A percentile compares a stretch with the other conserved stretches of the same genome.
Conservation (phyloP, 2,329 filamentous ascomycete genomes). For the Fusarium decemcellulare region DNA sequence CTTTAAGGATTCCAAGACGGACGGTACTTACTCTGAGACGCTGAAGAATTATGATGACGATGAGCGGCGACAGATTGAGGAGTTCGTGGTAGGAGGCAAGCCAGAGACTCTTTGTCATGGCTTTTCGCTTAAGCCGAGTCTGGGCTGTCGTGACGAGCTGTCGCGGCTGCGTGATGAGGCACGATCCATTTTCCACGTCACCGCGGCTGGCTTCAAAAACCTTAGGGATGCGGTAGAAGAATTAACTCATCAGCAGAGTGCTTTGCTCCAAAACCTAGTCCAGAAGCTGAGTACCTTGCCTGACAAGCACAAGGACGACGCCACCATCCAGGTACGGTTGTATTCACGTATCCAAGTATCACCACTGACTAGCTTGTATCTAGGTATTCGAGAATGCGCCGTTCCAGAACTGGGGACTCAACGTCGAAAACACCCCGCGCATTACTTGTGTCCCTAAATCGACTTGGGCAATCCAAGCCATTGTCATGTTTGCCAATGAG, state of each 20-base stretch:
- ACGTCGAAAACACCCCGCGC: constrained; percentile 8
- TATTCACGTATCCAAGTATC: not conserved
- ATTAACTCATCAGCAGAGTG: too few species aligned
- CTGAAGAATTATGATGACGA: not conserved
- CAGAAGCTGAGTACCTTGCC: not conserved
- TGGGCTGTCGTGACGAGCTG: constrained; percentile 15
- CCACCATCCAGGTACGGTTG: not conserved
- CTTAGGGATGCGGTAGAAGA: too few species aligned
- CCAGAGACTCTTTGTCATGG: not conserved
- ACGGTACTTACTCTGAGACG: constrained; percentile 6
- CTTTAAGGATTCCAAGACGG: constrained; percentile 15
- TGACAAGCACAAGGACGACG: not conserved
- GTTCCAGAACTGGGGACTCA: constrained; percentile 28
- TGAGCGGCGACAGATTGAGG: not conserved
- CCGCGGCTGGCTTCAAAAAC: not conserved
- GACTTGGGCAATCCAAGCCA: constrained; percentile 1
- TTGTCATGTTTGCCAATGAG: constrained; percentile 8
- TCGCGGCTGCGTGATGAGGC: not conserved
- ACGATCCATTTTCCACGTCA: not conserved
- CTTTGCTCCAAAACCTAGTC: too few species aligned
- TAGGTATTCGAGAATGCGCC: constrained; percentile 1
- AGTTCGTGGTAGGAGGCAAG: constrained; percentile 10
- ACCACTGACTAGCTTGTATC: not conserved
- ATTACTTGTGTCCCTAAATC: constrained; percentile 12
- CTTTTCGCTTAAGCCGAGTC: constrained; percentile 8